Evolutionary conservation across 306 rosid genomes (phyloP), one percentile per base, ranked within the genome.

Genomic region (Dalbergia cultrata): DNA sequence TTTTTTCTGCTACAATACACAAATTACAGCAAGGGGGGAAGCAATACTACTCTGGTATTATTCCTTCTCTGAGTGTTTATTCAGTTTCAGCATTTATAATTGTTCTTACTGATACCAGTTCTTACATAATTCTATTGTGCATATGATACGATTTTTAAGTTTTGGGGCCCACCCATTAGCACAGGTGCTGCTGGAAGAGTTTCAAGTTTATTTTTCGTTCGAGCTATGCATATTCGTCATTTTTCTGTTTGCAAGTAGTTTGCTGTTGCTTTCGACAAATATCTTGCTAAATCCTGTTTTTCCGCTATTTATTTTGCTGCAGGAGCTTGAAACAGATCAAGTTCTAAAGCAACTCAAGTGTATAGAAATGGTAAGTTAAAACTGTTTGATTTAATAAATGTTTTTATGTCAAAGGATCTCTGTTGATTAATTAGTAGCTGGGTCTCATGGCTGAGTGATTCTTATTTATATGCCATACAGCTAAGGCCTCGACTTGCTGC

Each of bases 241-340:
- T 41, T 61, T 58, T 73, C 72, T 7, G 39, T 52, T 72, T 56
- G 21, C 17, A 43, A 72, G 62, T 71, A 31, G 44, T 83, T 83
- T 62, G 59, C 26, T 44, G 66, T 69, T 50, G 64, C 66, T 57
- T 85, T 66, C 45, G 33, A 66, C 65, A 33, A 33, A 37, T 50
- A 60, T 62, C 49, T 68, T 85, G 35, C 57, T 69, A 66, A 19
- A 8, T 77, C 72, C 56, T 70, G 67, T 26, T 3, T 72, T 8
- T 57, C 37, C 56, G 44, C 13, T 70, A 11, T 87, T 58, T 62
- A 67, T 13, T 61, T 70, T 79, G 70, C 67, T 76, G 75, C 93
- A 95, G 98, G 97, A 95, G 85, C 65, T 89, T 85, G 97, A 92
- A 82, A 95, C 92, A 9, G 90, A 86, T 26, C 79, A 89, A 77